Conservation (phyloP, 2,329 filamentous ascomycete genomes). For the Hirsutella minnesotensis region DNA sequence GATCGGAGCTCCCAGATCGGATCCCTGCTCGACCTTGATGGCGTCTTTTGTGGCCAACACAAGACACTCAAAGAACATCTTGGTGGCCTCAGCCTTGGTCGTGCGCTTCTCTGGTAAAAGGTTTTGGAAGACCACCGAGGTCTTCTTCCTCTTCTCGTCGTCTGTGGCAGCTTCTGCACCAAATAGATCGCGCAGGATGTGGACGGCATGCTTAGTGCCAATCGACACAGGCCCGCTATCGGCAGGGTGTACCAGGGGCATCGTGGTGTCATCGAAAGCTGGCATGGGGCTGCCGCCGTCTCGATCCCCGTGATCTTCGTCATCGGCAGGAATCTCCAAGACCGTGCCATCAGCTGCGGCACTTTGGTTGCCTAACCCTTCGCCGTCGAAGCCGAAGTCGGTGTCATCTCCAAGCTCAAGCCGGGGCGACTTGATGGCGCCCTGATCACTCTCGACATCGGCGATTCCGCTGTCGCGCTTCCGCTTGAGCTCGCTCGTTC, state of each 20-base stretch:
- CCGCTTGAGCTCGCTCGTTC: conserved; percentile 73
- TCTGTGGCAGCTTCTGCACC: conserved; percentile 59
- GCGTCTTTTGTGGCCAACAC: conserved; percentile 96
- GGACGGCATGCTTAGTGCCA: conserved; percentile 90
- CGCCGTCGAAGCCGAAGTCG: conserved; percentile 32
- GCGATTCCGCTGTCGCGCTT: conserved; percentile 85
- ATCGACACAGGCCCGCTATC: conserved; percentile 81
- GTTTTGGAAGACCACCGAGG: conserved; percentile 78
- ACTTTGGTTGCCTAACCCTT: conserved; percentile 40
- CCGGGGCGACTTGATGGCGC: conserved; percentile 55
- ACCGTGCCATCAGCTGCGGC: conserved; percentile 49
- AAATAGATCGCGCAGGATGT: conserved; percentile 82
- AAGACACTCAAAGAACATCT: conserved; percentile 98
- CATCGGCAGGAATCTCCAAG: conserved; percentile 52
- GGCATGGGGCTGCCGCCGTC: conserved; percentile 37
- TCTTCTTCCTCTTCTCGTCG: conserved; percentile 61
- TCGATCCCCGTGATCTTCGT: conserved; percentile 33
- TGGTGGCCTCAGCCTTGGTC: conserved; percentile 82
- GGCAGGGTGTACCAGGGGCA: conserved; percentile 63
- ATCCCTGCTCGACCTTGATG: conserved; percentile 84
- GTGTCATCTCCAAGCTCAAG: conserved; percentile 59
- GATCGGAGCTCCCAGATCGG: conserved; percentile 67
- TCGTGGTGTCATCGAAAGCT: conserved; percentile 68
- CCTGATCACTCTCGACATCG: conserved; percentile 59
- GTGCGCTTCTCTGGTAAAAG: conserved; percentile 73